Percentiles rank a stretch among this genome's conserved stretches.
phyloP scores from a whole-genome alignment of 345 rosid species.

The Geranium rotundifolium region DNA sequence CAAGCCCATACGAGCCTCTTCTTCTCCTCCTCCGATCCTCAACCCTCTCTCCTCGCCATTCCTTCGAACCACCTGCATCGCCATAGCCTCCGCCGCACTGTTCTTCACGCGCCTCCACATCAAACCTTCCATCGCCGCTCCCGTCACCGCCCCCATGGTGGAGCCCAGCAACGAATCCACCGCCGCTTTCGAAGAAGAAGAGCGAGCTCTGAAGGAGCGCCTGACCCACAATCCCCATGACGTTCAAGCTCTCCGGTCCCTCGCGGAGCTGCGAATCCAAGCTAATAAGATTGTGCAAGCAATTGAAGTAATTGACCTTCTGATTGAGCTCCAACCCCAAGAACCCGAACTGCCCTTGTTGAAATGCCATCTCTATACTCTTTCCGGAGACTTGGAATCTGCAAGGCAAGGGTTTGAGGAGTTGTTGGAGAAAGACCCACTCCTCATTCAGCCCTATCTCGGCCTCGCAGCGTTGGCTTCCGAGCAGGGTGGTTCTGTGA shows the following conservation, averaged over 20 bases:
- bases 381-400: conserved; percentile 47
- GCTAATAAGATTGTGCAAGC: neutral
- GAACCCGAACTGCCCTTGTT: conserved; percentile 53
- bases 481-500: conserved; percentile 38
- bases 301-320: neutral
- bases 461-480: conserved; percentile 64
- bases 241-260: neutral
- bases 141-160: neutral
- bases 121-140: neutral
- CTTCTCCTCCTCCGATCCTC: neutral
- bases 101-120: neutral
- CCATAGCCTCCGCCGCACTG: neutral
- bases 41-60: neutral
- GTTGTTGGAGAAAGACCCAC: conserved; percentile 52
- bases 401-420: conserved; percentile 55
- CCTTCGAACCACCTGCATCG: neutral
- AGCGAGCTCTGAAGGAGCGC: neutral
- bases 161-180: neutral
- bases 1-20: neutral
- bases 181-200: neutral
- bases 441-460: conserved; percentile 78
- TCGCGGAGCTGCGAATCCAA: neutral
- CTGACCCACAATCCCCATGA: neutral
- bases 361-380: conserved; percentile 48
- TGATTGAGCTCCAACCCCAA: neutral